Percentiles rank a stretch among this genome's conserved stretches.
phyloP scores from a whole-genome alignment of 768 basidiomycete genomes.

The Leccinum fibrillosum region DNA sequence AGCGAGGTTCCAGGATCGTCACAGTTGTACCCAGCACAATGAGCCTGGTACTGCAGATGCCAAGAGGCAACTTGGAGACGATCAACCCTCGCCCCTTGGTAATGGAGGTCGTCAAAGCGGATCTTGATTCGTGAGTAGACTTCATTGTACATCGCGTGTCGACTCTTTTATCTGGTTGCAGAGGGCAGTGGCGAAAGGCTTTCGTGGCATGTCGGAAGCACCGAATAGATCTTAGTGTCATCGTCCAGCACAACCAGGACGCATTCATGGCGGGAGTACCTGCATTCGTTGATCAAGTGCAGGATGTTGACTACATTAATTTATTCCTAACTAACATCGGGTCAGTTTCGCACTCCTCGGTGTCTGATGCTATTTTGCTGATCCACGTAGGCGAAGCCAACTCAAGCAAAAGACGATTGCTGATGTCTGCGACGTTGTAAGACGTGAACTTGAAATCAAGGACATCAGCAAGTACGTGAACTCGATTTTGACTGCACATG shows the following conservation, averaged over 20 bases:
- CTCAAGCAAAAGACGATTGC: conserved; percentile 58
- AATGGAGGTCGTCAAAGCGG: conserved; percentile 74
- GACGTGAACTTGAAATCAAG: conserved; percentile 63
- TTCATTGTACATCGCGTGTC: background rate
- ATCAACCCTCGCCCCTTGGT: conserved; percentile 91
- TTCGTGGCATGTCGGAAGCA: conserved; percentile 92
- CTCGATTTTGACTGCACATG: conserved; percentile 87
- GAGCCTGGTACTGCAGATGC: conserved; percentile 95
- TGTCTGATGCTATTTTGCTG: conserved; percentile 1
- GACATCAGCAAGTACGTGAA: conserved; percentile 83
- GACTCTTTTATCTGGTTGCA: conserved; percentile 26
- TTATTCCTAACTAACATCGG: conserved; percentile 85
- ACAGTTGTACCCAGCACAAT: conserved; percentile 83
- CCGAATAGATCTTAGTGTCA: conserved; percentile 82
- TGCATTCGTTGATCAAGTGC: conserved; percentile 78
- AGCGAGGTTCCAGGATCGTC: conserved; percentile 88
- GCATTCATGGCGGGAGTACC: conserved; percentile 62
- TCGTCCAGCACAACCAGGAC: conserved; percentile 78
- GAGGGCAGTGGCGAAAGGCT: conserved; percentile 78
- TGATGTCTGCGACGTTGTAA: conserved; percentile 73
- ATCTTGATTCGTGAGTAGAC: conserved; percentile 55
- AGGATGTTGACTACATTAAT: conserved; percentile 89
- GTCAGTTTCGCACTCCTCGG: conserved; percentile 40
- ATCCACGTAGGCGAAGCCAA: conserved; percentile 50
- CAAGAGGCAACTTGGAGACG: conserved; percentile 93